Evolutionary conservation across 805 yeast species (phyloP).

Genomic region (Lachancea cidri): DNA sequence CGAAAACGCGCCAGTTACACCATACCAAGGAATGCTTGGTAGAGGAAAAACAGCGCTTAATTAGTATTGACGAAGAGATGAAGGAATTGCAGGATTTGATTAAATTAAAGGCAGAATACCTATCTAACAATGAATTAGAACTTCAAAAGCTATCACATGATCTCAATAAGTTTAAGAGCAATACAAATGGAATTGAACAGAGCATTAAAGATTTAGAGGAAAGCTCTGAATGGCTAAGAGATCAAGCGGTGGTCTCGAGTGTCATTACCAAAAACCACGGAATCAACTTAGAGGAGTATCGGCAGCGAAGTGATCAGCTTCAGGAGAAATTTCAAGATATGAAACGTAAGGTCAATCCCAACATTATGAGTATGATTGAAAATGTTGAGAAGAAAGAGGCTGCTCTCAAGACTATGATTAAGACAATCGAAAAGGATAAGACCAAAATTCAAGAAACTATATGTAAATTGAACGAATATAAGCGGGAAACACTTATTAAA

Average conservation of each 20-base stretch:
- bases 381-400: slow-evolving; percentile 84
- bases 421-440: slow-evolving; percentile 84
- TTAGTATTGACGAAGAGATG: slow-evolving; percentile 74
- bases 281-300: slow-evolving; percentile 58
- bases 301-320: slow-evolving; percentile 51
- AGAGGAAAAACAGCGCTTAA: slow-evolving; percentile 47
- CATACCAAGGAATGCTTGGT: slow-evolving; percentile 27
- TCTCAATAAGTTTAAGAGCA: slow-evolving; percentile 42
- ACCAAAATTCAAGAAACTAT: slow-evolving; percentile 86
- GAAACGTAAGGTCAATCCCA: slow-evolving; percentile 76
- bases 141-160: slow-evolving; percentile 53
- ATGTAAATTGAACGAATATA: slow-evolving; percentile 74
- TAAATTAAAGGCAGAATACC: slow-evolving; percentile 36
- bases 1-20: slow-evolving; percentile 19
- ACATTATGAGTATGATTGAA: slow-evolving; percentile 88
- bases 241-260: slow-evolving; percentile 49
- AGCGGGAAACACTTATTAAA: slow-evolving; percentile 70
- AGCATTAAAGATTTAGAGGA: slow-evolving; percentile 43
- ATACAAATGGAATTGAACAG: slow-evolving; percentile 34
- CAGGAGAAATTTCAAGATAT: slow-evolving; percentile 56
- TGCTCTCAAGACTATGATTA: slow-evolving; percentile 71
- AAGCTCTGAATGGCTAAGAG: slow-evolving; percentile 70
- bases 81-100: slow-evolving; percentile 49
- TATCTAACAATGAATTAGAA: slow-evolving; percentile 45
- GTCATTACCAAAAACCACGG: slow-evolving; percentile 59